Evolutionary conservation across 1,139 yeast genomes (phyloP).

Genomic region (Pichia sp.): DNA sequence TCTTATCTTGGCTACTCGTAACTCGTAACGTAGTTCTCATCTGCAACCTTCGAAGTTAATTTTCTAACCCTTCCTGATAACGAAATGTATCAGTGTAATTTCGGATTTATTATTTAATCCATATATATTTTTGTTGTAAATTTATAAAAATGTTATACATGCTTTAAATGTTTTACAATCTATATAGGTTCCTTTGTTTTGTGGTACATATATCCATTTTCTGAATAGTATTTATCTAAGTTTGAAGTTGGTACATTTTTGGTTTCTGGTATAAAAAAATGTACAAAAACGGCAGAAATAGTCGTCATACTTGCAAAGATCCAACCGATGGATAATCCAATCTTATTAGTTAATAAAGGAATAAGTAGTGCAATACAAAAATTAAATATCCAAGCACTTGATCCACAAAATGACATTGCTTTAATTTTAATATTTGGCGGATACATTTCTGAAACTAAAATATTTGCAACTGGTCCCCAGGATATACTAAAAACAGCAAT

Average conservation of each 20-base stretch:
- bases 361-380: constrained; percentile 50
- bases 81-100: too few relatives aligned
- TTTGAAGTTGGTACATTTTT: constrained; percentile 35
- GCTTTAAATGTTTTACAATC: not conserved
- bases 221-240: constrained; percentile 30
- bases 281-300: constrained; percentile 37
- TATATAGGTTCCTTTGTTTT: not conserved
- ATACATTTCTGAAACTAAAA: constrained; percentile 28
- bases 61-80: too few relatives aligned
- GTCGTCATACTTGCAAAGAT: constrained; percentile 42
- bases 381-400: constrained; percentile 46
- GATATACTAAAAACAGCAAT: constrained; percentile 27
- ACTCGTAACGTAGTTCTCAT: too few relatives aligned
- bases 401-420: constrained; percentile 30
- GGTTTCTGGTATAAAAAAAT: constrained; percentile 39
- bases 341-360: constrained; percentile 38
- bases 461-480: constrained; percentile 31
- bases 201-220: not conserved
- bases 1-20: too few relatives aligned
- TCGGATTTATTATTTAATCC: too few relatives aligned
- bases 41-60: too few relatives aligned
- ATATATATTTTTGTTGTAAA: too few relatives aligned
- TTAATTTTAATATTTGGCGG: constrained; percentile 33
- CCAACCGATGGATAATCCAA: constrained; percentile 43
- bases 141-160: not conserved